phyloP scores from a whole-genome alignment of 192 early-diverging fungal genomes.

The Fimicolochytrium jonesii region DNA sequence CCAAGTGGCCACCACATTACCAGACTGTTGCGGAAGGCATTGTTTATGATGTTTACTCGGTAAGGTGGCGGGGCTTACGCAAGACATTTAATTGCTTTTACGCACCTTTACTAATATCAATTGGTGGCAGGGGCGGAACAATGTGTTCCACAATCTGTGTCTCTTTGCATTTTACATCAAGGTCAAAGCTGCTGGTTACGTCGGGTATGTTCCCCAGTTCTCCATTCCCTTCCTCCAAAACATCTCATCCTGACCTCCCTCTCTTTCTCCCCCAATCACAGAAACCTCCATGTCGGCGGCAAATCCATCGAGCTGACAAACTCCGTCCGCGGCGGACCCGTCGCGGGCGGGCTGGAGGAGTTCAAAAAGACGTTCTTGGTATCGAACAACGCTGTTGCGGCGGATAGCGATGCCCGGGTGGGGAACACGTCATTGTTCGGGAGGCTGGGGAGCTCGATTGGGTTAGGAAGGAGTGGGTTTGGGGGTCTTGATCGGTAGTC shows the following conservation, averaged over 20 bases:
- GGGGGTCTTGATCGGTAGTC: too few species aligned
- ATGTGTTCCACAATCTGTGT: slow-evolving; percentile 36
- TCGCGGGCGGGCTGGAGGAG: background rate
- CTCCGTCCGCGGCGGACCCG: slow-evolving; percentile 6
- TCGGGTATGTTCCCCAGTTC: slow-evolving; percentile 18
- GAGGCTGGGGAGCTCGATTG: too few species aligned
- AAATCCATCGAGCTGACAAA: slow-evolving; percentile 12
- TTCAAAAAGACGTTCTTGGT: too few species aligned
- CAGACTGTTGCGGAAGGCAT: slow-evolving; percentile 21
- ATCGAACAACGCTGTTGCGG: too few species aligned
- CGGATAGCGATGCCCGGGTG: too few species aligned
- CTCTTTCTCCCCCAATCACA: too few species aligned
- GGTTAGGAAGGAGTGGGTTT: too few species aligned
- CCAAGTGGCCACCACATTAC: slow-evolving; percentile 36
- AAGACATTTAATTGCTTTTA: background rate
- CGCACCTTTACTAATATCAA: too few species aligned
- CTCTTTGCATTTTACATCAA: slow-evolving; percentile 40
- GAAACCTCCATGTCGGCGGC: slow-evolving; percentile 19
- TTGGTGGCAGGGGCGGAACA: slow-evolving; percentile 47
- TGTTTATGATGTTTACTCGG: slow-evolving; percentile 36
- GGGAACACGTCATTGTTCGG: too few species aligned
- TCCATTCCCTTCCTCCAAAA: background rate
- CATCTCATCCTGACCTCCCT: too few species aligned
- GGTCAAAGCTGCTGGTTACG: slow-evolving; percentile 31
- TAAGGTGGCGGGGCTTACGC: slow-evolving; percentile 8